Conservation (phyloP, 208 protist species). For the Leishmania mexicana region DNA sequence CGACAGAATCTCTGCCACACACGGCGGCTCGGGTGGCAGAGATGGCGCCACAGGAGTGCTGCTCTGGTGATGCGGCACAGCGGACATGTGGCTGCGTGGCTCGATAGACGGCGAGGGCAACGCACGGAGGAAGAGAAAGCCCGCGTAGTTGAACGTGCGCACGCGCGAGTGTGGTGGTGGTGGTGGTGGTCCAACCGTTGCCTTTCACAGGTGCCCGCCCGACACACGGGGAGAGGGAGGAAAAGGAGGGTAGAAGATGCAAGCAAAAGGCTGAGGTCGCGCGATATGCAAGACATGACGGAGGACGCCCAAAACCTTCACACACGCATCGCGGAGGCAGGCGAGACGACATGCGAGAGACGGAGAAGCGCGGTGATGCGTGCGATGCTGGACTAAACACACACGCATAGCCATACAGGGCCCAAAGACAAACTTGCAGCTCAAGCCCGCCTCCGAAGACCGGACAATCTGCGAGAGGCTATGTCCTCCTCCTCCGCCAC, state of each 20-base stretch:
- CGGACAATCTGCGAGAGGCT: not conserved
- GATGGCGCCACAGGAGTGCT: not conserved
- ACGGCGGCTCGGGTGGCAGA: not conserved
- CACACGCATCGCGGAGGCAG: not conserved
- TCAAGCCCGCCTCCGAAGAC: not conserved
- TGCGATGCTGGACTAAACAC: not conserved
- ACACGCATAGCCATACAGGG: not conserved
- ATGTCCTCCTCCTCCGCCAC: not conserved
- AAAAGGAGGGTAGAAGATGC: not conserved
- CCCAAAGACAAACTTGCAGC: not conserved
- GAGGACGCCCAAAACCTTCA: not conserved
- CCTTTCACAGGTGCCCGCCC: too few relatives aligned
- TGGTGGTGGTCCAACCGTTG: too few relatives aligned
- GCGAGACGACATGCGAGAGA: not conserved
- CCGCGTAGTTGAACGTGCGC: not conserved
- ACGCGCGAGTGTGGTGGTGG: not conserved
- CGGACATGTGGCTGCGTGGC: not conserved
- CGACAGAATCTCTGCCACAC: slow-evolving; percentile 7
- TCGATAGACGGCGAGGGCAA: not conserved
- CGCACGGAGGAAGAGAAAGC: not conserved
- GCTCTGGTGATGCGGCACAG: not conserved
- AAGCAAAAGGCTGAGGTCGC: not conserved
- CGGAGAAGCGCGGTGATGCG: not conserved
- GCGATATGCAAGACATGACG: not conserved
- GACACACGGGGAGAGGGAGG: not conserved